phyloP scores from a whole-genome alignment of 2,329 filamentous ascomycete species.

The Fusarium sp. region DNA sequence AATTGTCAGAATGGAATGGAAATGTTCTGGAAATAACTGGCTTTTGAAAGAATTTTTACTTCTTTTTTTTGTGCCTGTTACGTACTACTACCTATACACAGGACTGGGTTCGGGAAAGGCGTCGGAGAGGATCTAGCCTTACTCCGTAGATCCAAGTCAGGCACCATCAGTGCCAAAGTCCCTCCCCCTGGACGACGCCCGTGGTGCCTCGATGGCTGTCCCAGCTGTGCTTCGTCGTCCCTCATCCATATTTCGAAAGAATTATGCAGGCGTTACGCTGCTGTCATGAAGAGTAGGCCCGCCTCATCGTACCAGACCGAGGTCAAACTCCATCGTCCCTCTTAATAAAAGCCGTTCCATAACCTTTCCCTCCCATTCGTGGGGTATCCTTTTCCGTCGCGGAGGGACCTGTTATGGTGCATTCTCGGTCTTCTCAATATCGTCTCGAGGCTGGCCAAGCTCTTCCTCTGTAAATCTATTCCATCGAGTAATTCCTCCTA shows the following conservation, averaged over 20 bases:
- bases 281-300: slow-evolving; percentile 49
- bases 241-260: slow-evolving; percentile 45
- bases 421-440: slow-evolving; percentile 53
- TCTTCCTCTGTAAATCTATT: slow-evolving; percentile 48
- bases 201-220: slow-evolving; percentile 26
- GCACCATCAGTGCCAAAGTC: slow-evolving; percentile 42
- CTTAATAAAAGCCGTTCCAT: slow-evolving; percentile 39
- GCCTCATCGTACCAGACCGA: slow-evolving; percentile 51
- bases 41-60: slow-evolving; percentile 54
- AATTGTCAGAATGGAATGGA: slow-evolving; percentile 19
- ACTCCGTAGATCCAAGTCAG: slow-evolving; percentile 44
- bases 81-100: slow-evolving; percentile 58
- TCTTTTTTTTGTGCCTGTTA: slow-evolving; percentile 58
- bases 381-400: slow-evolving; percentile 48
- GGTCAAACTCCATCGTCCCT: slow-evolving; percentile 46
- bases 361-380: slow-evolving; percentile 38
- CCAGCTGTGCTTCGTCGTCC: slow-evolving; percentile 30
- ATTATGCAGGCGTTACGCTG: slow-evolving; percentile 51
- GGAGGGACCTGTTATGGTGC: slow-evolving; percentile 49
- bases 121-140: slow-evolving; percentile 37
- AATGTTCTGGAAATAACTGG: slow-evolving; percentile 27
- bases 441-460: slow-evolving; percentile 49
- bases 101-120: slow-evolving; percentile 46
- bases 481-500: slow-evolving; percentile 47
- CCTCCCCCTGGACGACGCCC: slow-evolving; percentile 42